Conservation (phyloP, 257 asterid species). For the Schizonepeta tenuifolia region DNA sequence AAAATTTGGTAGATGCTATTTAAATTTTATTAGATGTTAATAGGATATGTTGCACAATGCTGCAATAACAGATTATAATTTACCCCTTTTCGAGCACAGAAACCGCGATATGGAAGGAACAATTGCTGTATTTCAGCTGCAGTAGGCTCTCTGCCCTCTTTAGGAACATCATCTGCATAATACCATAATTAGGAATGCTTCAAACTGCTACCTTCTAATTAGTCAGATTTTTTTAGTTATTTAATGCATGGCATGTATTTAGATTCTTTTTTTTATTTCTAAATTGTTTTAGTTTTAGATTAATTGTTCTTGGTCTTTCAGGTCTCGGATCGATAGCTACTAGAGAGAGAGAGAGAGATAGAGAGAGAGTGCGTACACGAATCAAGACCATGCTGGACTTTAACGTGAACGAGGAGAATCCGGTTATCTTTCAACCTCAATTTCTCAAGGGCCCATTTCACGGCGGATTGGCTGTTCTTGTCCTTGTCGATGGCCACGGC, state of each 20-base stretch:
- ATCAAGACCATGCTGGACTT: slow-evolving; percentile 34
- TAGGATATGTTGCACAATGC: not conserved
- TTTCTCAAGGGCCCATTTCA: slow-evolving; percentile 86
- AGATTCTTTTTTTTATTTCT: no score
- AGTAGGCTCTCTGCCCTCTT: slow-evolving; percentile 59
- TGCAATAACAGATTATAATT: not conserved
- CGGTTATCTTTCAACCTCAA: slow-evolving; percentile 43
- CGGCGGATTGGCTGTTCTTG: slow-evolving; percentile 84
- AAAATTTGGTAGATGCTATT: not conserved
- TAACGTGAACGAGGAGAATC: slow-evolving; percentile 69
- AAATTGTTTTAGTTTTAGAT: no score
- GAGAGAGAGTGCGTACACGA: slow-evolving; percentile 49
- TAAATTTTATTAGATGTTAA: not conserved
- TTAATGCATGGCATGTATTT: not conserved
- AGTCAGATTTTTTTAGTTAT: not conserved
- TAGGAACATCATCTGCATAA: slow-evolving; percentile 54
- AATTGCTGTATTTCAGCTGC: slow-evolving; percentile 62
- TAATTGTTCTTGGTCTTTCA: no score
- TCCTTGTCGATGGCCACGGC: slow-evolving; percentile 83
- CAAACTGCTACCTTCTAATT: not conserved
- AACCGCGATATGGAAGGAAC: slow-evolving; percentile 80
- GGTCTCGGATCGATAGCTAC: no score
- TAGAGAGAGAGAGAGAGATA: not conserved
- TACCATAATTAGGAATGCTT: slow-evolving; percentile 7
- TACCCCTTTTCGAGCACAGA: slow-evolving; percentile 95